phyloP scores from a whole-genome alignment of 2,329 filamentous ascomycete species.

The Arthrinium puccinioides region DNA sequence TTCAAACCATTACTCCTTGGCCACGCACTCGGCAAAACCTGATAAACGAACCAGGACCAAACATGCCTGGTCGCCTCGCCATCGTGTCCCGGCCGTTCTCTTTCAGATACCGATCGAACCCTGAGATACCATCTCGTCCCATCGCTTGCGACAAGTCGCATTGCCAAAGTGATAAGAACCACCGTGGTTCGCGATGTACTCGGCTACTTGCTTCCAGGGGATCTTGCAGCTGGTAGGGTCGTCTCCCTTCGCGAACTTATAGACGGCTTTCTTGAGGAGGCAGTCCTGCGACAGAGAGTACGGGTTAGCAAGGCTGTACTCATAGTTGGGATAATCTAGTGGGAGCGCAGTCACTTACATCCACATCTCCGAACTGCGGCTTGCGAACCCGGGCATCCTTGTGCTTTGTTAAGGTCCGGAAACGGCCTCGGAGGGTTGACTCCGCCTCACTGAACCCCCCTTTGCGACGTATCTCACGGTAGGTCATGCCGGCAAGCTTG shows the following conservation, averaged over 20 bases:
- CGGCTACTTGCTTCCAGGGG: constrained; percentile 50
- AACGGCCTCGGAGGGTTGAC: constrained; percentile 64
- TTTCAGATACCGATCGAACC: constrained; percentile 5
- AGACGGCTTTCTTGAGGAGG: constrained; percentile 37
- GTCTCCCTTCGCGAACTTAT: constrained; percentile 22
- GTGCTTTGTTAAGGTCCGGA: constrained; percentile 57
- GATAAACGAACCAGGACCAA: too few relatives aligned
- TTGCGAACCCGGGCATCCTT: constrained; percentile 56
- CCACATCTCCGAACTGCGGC: constrained; percentile 54
- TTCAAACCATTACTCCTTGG: too few relatives aligned
- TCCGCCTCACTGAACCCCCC: constrained; percentile 58
- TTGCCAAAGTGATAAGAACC: constrained; percentile 54
- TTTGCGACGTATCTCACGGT: constrained; percentile 51
- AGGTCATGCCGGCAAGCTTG: constrained; percentile 51
- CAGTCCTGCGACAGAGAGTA: constrained; percentile 25
- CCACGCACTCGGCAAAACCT: too few relatives aligned
- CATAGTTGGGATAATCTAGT: background rate
- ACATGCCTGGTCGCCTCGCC: too few relatives aligned
- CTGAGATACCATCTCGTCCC: constrained; percentile 35
- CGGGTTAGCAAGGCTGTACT: background rate
- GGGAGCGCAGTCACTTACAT: constrained; percentile 47
- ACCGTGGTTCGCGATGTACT: constrained; percentile 42
- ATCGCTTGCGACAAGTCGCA: constrained; percentile 51
- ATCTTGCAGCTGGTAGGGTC: constrained; percentile 29
- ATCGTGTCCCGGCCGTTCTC: too few relatives aligned